Evolutionary conservation across 1,139 yeast species (phyloP), one percentile per base, ranked within the genome.

Genomic region (Scheffersomyces stambukii): DNA sequence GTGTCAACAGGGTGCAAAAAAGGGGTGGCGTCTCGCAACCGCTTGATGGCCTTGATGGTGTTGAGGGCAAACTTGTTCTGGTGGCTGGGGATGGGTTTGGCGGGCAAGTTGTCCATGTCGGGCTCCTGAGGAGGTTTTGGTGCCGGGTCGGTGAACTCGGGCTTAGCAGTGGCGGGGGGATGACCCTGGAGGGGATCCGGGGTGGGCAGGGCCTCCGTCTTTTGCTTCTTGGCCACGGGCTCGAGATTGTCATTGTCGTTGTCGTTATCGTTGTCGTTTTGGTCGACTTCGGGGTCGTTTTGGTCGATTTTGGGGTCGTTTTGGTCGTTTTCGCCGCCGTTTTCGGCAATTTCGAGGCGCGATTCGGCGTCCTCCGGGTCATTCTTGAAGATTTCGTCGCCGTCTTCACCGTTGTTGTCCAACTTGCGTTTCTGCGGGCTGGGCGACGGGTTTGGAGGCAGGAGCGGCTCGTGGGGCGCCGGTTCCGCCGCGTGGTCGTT

Each of bases 21-120:
- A 3, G 98, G 98, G 15, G 70, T 77, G 2, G 97, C 95, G 58
- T 93, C 98, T 57, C 89, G 85, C 47, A 89, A 70, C 41, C 97
- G 67, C 54, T 85, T 88, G 33, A 93, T 81, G 11, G 95, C 91
- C 49, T 81, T 81, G 28, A 82, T 68, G 2, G 83, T 69, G 48
- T 79, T 79, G 18, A 70, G 41, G 1, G 83, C 84, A 51, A 76
- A 81, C 50, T 80, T 80, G 42, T 73, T 69, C 58, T 91, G 97
- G 55, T 89, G 96, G 36, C 77, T 73, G 12, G 97, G 95, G 42
- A 89, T 64, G n/a, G 94, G 93, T 37, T 67, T 52, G 11, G 46
- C 63, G 1, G 89, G 85, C 19, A 81, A 61, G 43, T 80, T 78
- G 43, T 73, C 48, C 78, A 79, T 71, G 45, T 80, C 86, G 0